These are phyloP conservation scores for Talaromyces adpressus DNA, from an alignment of 495 filamentous ascomycete species.

Conservation along the genomic window DNA sequence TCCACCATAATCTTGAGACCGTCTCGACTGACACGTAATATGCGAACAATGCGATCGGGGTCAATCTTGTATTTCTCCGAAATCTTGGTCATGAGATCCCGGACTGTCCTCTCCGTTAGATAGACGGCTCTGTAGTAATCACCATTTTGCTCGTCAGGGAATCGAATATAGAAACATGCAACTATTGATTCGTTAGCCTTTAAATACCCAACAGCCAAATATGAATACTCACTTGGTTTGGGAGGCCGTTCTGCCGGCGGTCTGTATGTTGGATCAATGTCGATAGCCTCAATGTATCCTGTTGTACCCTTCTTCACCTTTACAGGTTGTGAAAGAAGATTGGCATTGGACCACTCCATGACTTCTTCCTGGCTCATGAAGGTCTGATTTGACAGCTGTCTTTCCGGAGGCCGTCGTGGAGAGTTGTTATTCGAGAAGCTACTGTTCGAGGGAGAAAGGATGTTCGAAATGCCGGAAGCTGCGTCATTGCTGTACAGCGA, in stretches of 20 bases:
- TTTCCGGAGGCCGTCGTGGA: conserved; percentile 19
- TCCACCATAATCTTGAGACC: conserved; percentile 83
- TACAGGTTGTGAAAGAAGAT: conserved; percentile 24
- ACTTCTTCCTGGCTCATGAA: conserved; percentile 17
- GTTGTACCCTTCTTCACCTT: conserved; percentile 45
- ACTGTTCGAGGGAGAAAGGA: conserved; percentile 61
- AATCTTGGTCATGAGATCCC: conserved; percentile 62
- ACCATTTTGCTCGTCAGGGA: conserved; percentile 45
- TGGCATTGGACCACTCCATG: conserved; percentile 15
- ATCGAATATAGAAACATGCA: conserved; percentile 83
- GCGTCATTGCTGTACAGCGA: conserved; percentile 48
- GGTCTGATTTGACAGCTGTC: conserved; percentile 1
- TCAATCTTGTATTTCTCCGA: conserved; percentile 76
- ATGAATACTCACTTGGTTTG: conserved; percentile 54
- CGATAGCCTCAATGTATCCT: conserved; percentile 87
- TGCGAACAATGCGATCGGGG: conserved; percentile 56
- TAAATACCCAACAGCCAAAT: conserved; percentile 2
- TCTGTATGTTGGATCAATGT: conserved; percentile 77
- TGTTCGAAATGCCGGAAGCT: conserved; percentile 45
- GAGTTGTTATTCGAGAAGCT: conserved; percentile 39
- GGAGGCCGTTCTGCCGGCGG: conserved; percentile 64
- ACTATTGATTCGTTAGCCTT: conserved; percentile 34
- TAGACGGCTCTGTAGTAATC: conserved; percentile 84
- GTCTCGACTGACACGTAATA: conserved; percentile 60
- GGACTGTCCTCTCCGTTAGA: conserved; percentile 64